These are phyloP conservation scores for Trichoderma gamsii DNA, from an alignment of 495 filamentous ascomycete species.

Conservation along the genomic window DNA sequence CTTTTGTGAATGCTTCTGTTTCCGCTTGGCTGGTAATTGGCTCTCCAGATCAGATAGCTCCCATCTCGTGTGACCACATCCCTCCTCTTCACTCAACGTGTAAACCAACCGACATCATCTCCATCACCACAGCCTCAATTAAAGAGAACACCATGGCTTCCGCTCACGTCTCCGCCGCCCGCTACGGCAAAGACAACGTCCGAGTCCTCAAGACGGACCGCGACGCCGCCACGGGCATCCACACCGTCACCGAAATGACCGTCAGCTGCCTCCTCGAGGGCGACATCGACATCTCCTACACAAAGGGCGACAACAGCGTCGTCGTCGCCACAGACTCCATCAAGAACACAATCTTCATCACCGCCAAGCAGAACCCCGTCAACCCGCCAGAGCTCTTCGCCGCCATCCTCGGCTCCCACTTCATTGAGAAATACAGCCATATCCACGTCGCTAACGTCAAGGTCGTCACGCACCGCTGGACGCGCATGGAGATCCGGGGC, in stretches of 20 bases:
- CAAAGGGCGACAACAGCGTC: constrained; percentile 87
- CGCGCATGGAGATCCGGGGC: constrained; percentile 79
- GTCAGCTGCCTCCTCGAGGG: constrained; percentile 86
- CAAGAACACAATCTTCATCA: constrained; percentile 95
- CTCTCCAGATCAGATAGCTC: not conserved
- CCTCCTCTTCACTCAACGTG: not conserved
- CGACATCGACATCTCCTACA: constrained; percentile 86
- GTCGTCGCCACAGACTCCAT: constrained; percentile 95
- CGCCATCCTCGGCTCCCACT: constrained; percentile 76
- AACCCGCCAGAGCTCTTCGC: constrained; percentile 91
- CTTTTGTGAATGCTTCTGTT: not conserved
- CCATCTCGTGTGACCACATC: not conserved
- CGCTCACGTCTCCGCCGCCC: constrained; percentile 57
- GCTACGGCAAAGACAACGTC: constrained; percentile 97
- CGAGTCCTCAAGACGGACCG: constrained; percentile 89
- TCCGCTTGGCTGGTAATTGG: not conserved
- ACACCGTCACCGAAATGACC: constrained; percentile 91
- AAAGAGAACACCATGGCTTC: constrained; percentile 19
- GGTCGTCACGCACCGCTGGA: constrained; percentile 83
- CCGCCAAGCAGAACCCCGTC: constrained; percentile 87
- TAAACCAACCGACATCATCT: not conserved
- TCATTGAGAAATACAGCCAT: constrained; percentile 79
- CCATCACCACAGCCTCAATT: not conserved
- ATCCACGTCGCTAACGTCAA: constrained; percentile 77
- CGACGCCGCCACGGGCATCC: constrained; percentile 64